Base-by-base conservation (phyloP, 2,329 filamentous ascomycete species). In the Scedosporium boydii region DNA sequence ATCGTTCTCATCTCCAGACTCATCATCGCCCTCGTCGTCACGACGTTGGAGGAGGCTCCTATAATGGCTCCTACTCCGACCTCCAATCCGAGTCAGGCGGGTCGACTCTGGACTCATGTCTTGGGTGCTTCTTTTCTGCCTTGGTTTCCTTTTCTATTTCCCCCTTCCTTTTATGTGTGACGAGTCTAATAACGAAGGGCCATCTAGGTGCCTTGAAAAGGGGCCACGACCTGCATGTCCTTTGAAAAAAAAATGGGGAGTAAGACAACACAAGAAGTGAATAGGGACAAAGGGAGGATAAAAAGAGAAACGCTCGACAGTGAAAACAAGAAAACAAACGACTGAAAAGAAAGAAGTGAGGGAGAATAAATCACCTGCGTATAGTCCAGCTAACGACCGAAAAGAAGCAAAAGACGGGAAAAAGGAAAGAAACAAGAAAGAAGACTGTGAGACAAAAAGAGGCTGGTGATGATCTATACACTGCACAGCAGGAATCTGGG, bases 181-280 rank as follows among this genome's bases (percentile, higher is more conserved):
- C 18, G 12, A 23, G 51, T 26, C 23, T 10, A 26, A 14, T 23
- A 16, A 16, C 12, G 51, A 29, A 55, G 51, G 23, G 23, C 51
- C 51, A 55, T 55, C 12, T 55, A 55, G 51, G 23, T 55, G 51
- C 23, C 51, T 55, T 55, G 18, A 55, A 3, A 14, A 23, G 6
- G 23, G 51, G 23, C 23, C 51, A 55, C 51, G 51, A 14, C 51
- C 51, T 23, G 51, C 51, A 55, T 55, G 51, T 27, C 51, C 51
- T 29, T 48, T 6, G 9, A 72, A 70, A 46, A 46, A 16, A 48
- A 48, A 21, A n/a, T 18, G n/a, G 12, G 18, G 23, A 55, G 29
- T 23, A 14, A 55, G 21, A 23, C 51, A 55, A 55, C 18, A 55
- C 18, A 26, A 23, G 51, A 55, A 27, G n/a, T 6, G 12, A 27